A percentile compares a stretch with the other conserved stretches of the same genome.
phyloP scores from a whole-genome alignment of 257 asterid genomes.

The Schizonepeta tenuifolia region DNA sequence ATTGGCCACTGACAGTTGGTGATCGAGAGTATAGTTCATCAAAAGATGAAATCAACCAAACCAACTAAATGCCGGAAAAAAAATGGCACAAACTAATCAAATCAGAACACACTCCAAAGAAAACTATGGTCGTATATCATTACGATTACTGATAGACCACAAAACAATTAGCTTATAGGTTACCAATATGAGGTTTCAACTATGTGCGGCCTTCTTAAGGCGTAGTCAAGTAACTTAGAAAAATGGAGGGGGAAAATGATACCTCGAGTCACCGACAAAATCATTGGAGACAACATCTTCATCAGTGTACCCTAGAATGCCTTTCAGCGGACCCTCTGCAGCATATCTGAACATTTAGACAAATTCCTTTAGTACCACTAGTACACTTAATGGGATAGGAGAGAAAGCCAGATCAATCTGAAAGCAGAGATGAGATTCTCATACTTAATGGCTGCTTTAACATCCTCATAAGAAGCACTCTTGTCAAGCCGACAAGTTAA shows the following conservation, averaged over 20 bases:
- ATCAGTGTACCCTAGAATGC: slow-evolving; percentile 98
- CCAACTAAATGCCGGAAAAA: too few species aligned
- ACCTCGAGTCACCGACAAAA: slow-evolving; percentile 96
- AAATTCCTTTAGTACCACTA: not conserved
- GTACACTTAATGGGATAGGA: not conserved
- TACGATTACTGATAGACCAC: not conserved
- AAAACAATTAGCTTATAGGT: not conserved
- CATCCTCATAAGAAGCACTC: slow-evolving; percentile 93
- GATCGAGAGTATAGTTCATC: too few species aligned
- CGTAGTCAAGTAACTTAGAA: not conserved
- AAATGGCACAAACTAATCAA: too few species aligned
- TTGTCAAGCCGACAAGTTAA: slow-evolving; percentile 91
- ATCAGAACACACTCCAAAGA: too few species aligned
- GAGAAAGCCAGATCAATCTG: not conserved
- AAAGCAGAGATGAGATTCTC: slow-evolving; percentile 28
- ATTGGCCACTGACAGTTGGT: too few species aligned
- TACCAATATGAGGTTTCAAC: not conserved
- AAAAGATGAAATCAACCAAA: too few species aligned
- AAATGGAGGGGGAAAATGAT: slow-evolving; percentile 9
- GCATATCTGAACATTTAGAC: slow-evolving; percentile 66
- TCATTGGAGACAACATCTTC: slow-evolving; percentile 99
- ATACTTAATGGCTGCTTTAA: slow-evolving; percentile 90
- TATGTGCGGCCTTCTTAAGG: not conserved
- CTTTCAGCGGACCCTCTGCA: slow-evolving; percentile 84
- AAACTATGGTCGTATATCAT: not conserved